Conservation (phyloP, 2,329 filamentous ascomycete species). For the Aspergillus latus region DNA sequence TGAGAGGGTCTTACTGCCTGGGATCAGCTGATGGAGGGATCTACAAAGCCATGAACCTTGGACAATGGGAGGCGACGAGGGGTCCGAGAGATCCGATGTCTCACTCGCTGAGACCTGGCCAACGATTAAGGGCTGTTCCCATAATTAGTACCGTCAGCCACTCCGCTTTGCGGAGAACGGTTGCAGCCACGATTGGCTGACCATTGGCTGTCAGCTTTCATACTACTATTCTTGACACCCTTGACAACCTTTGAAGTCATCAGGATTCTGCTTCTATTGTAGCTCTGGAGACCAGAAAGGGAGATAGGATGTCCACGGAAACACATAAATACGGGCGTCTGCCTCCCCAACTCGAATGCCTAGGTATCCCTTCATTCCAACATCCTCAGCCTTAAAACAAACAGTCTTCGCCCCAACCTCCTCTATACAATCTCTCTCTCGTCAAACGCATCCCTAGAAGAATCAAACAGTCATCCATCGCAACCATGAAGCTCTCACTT, state of each 20-base stretch:
- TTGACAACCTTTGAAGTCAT: not conserved
- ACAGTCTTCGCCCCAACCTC: not conserved
- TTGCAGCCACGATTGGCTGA: too few relatives aligned
- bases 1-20: not conserved
- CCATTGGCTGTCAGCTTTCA: too few relatives aligned
- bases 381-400: not conserved
- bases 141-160: too few relatives aligned
- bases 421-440: too few relatives aligned
- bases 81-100: not conserved
- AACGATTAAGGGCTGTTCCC: too few relatives aligned
- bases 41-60: not conserved
- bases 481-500: conserved; percentile 5
- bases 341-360: not conserved
- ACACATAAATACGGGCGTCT: not conserved
- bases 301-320: not conserved
- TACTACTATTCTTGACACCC: not conserved
- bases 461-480: not conserved
- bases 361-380: not conserved
- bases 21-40: not conserved
- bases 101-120: too few relatives aligned
- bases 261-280: not conserved
- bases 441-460: not conserved
- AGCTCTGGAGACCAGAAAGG: not conserved
- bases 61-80: not conserved
- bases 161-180: too few relatives aligned